Base-by-base conservation (phyloP, 164 flowering plant genomes). In the Brasenia schreberi region DNA sequence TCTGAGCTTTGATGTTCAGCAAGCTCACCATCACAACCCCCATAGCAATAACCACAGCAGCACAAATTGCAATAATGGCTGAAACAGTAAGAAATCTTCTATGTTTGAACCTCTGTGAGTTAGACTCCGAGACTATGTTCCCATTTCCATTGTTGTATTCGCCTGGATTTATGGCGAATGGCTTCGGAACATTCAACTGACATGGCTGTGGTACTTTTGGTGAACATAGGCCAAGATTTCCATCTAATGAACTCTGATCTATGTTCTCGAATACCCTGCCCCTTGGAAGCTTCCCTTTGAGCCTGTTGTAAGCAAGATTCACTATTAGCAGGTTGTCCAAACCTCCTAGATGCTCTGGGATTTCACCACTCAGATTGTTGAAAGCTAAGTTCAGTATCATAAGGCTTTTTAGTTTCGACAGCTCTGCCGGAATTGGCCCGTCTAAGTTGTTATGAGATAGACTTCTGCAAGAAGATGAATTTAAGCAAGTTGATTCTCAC, bases 201-300 rank as follows among this genome's bases (percentile, higher is more conserved):
- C 99, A 94, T 9, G 12, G 12, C 0, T 97, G 96, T 45, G 90
- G 92, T 74, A 94, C 64, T 71, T 87, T 74, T 3, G 96, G 97
- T 5, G 99, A 91, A 67, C 99, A 94, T 16, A 94, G 75, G 7
- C 99, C 99, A 18, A 82, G 69, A 72, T 94, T 94, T 14, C 97
- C 99, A 62, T 85, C 78, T 60, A 94, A 64, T 19, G 96, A 72
- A 70, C 86, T 86, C 69, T 76, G 76, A 65, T 91, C 96, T 64
- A 94, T 69, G 69, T 69, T 86, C 62, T 69, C 85, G 72, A 94
- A 94, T 67, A 87, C 75, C 17, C 85, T 76, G 5, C 82, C 82
- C 33, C 27, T 66, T 4, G 99, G 99, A 64, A 94, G 89, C 77
- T 92, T 82, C 7, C 97, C 98, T 2, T 61, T 69, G 49, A 93